A percentile compares a stretch with the other conserved stretches of the same genome.
Evolutionary conservation across 2,329 filamentous ascomycete genomes (phyloP).

Genomic region (Sporothrix pseudoabietina): DNA sequence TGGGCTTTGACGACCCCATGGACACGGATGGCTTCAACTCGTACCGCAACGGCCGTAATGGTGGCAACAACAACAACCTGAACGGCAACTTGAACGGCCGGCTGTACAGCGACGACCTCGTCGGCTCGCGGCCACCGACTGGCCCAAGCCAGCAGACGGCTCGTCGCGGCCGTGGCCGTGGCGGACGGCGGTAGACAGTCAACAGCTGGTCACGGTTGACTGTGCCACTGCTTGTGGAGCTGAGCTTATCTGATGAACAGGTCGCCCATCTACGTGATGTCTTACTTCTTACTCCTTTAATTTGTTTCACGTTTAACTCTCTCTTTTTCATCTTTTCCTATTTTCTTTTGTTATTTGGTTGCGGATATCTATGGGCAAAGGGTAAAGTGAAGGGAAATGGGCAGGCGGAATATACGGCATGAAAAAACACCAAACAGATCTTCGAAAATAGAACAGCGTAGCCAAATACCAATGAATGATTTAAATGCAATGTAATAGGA

Average conservation of each 20-base stretch:
- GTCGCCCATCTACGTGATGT: not conserved
- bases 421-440: slow-evolving; percentile 2
- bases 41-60: slow-evolving; percentile 29
- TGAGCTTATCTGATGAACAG: not conserved
- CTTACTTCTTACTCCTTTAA: not conserved
- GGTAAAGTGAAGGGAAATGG: not conserved
- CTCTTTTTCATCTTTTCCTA: not conserved
- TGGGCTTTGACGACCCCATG: slow-evolving; percentile 57
- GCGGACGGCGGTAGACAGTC: slow-evolving; percentile 25
- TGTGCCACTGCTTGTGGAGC: not conserved
- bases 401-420: slow-evolving; percentile 3
- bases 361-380: slow-evolving; percentile 11
- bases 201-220: not conserved
- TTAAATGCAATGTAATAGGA: not conserved
- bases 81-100: slow-evolving; percentile 37
- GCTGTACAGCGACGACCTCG: slow-evolving; percentile 55
- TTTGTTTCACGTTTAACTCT: not conserved
- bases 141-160: not conserved
- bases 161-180: slow-evolving; percentile 26
- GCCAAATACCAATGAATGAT: slow-evolving; percentile 15
- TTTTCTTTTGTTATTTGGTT: not conserved
- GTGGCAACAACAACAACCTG: not conserved
- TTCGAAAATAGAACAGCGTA: slow-evolving; percentile 8
- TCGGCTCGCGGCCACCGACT: slow-evolving; percentile 27
- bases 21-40: slow-evolving; percentile 41